Conservation (phyloP, 2,329 filamentous ascomycete genomes). For the Sclerotinia minor region DNA sequence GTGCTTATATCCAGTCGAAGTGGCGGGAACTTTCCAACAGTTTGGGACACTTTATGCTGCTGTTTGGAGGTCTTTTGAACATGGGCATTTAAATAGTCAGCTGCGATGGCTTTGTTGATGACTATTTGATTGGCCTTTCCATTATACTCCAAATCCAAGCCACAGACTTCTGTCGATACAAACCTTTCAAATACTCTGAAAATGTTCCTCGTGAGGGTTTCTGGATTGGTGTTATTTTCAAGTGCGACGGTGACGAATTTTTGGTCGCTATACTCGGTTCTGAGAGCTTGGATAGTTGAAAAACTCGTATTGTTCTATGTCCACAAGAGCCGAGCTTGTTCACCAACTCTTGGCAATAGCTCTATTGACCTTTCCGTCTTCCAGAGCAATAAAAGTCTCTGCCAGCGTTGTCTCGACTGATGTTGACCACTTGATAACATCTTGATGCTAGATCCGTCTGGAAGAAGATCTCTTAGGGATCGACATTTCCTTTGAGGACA, state of each 20-base stretch:
- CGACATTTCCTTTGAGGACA: background rate
- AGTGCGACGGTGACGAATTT: background rate
- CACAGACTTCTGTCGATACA: slow-evolving; percentile 26
- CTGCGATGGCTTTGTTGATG: slow-evolving; percentile 2
- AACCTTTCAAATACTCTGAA: background rate
- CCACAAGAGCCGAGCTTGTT: background rate
- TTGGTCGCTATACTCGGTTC: background rate
- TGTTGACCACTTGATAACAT: background rate
- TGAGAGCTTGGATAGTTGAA: background rate
- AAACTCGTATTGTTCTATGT: background rate
- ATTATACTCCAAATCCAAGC: background rate
- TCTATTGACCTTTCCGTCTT: background rate
- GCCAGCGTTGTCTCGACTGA: background rate
- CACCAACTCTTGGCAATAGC: background rate
- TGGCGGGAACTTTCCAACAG: background rate
- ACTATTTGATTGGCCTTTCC: slow-evolving; percentile 11
- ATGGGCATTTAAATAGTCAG: background rate
- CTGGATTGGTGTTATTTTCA: no score
- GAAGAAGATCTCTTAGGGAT: background rate
- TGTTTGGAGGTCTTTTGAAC: background rate
- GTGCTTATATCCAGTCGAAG: background rate
- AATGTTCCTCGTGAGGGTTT: background rate
- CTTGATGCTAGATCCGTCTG: background rate
- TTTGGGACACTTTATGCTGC: background rate
- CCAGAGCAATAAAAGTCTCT: background rate